phyloP scores from a whole-genome alignment of 768 basidiomycete species.

The Lepiota venenata region DNA sequence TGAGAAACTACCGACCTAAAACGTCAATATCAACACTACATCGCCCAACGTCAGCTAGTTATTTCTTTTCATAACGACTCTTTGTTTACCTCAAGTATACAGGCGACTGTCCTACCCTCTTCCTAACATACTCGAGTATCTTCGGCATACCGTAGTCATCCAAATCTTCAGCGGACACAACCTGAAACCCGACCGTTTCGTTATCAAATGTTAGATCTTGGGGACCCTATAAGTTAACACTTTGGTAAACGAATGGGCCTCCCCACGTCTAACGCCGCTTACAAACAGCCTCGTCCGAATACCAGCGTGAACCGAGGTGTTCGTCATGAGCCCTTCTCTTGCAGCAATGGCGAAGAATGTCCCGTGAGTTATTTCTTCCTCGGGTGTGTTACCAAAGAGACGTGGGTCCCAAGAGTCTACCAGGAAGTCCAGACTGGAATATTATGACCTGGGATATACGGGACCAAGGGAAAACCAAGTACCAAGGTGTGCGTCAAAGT shows the following conservation, averaged over 20 bases:
- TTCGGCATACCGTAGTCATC: conserved; percentile 60
- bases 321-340: conserved; percentile 69
- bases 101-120: conserved; percentile 70
- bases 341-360: conserved; percentile 91
- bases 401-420: conserved; percentile 73
- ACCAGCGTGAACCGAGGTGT: conserved; percentile 60
- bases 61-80: background rate
- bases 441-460: too few species aligned
- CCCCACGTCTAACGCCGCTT: background rate
- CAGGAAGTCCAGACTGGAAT: background rate
- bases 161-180: conserved; percentile 83
- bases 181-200: conserved; percentile 73
- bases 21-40: background rate
- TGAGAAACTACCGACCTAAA: background rate
- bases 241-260: too few species aligned
- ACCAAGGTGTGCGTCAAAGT: background rate
- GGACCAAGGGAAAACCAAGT: too few species aligned
- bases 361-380: conserved; percentile 78
- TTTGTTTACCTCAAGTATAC: conserved; percentile 49
- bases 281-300: conserved; percentile 72
- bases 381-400: conserved; percentile 73
- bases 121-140: conserved; percentile 77
- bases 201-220: conserved; percentile 46
- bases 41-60: conserved; percentile 27
- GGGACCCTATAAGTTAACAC: conserved; percentile 1